Evolutionary conservation across 495 filamentous ascomycete species (phyloP), one percentile per base, ranked within the genome.

Genomic region (Daldinia childiae): DNA sequence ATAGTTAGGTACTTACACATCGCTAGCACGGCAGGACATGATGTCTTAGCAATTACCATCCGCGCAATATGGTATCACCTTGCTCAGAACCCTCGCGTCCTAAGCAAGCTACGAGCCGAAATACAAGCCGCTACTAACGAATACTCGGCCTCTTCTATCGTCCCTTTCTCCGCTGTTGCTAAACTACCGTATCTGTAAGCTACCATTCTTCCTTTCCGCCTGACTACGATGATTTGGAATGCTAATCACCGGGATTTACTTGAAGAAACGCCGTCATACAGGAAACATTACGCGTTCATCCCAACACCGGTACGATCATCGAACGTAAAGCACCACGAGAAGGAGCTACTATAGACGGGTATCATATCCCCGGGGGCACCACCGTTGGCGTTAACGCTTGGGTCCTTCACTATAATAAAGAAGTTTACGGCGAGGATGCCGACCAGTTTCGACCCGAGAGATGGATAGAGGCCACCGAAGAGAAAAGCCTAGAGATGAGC

Each of bases 181-280:
- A 48, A 48, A 14, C 43, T 48, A 19, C 43, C 43, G 5, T 48
- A 48, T 24, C 43, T 48, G 43, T 48, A 21, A 48, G 43, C 43
- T 24, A 11, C 19, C 17, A 36, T 36, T 14, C 2, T 14, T 48
- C 7, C 43, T 24, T n/a, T 3, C 17, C 41, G 0, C 41, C 17
- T 45, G 7, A 5, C 7, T 3, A 17, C 2, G 17, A 45, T 0
- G 41, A 9, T 21, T 21, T 9, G 6, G 8, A 17, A 19, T 17
- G 41, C 41, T 45, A 19, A 45, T 17, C 7, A 39, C 34, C 34
- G 69, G 0, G 87, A 88, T 57, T 12, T 45, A 29, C 82, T 0
- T 92, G 90, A 62, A 83, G 91, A 11, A 84, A 89, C 48, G 88
- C 90, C 1, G 83, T 87, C 14, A 84, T 92, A 60, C 86, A 90